Evolutionary conservation across 2,329 filamentous ascomycete genomes (phyloP).

Genomic region (Ceratocystis ficicola): DNA sequence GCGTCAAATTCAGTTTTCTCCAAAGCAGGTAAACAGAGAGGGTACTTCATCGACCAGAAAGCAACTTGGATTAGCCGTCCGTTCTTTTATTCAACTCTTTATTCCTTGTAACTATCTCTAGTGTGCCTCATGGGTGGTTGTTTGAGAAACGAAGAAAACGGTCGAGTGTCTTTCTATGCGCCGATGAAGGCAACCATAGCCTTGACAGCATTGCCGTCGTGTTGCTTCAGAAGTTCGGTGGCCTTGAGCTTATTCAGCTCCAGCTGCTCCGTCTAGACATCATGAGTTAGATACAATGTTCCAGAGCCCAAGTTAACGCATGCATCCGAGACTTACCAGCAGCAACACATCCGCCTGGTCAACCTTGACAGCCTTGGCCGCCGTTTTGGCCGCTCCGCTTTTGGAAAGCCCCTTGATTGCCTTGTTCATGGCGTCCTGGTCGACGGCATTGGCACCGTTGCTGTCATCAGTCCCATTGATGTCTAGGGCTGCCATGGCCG

Average conservation of each 20-base stretch:
- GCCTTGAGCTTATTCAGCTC: slow-evolving; percentile 60
- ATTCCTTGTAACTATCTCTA: not conserved
- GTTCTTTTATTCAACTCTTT: slow-evolving; percentile 8
- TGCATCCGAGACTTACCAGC: slow-evolving; percentile 39
- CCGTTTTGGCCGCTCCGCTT: slow-evolving; percentile 19
- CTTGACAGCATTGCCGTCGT: slow-evolving; percentile 57
- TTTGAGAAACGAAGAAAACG: not conserved
- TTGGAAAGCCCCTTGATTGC: slow-evolving; percentile 52
- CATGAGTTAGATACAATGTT: not conserved
- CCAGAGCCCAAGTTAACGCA: not conserved
- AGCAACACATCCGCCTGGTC: slow-evolving; percentile 58
- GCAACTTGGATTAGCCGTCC: not conserved
- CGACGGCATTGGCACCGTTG: slow-evolving; percentile 42
- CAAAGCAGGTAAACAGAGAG: not conserved
- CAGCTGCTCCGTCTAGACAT: slow-evolving; percentile 50
- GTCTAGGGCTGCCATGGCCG: slow-evolving; percentile 60
- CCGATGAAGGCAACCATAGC: slow-evolving; percentile 49
- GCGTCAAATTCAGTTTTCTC: slow-evolving; percentile 24
- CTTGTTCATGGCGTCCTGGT: slow-evolving; percentile 57
- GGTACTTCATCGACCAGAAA: not conserved
- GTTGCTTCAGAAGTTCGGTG: slow-evolving; percentile 58
- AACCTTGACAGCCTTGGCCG: slow-evolving; percentile 51
- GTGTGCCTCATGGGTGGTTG: not conserved
- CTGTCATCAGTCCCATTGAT: slow-evolving; percentile 38
- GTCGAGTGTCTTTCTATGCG: slow-evolving; percentile 23